phyloP scores from a whole-genome alignment of 2,329 filamentous ascomycete genomes.

The Epicoccum sorghinum region DNA sequence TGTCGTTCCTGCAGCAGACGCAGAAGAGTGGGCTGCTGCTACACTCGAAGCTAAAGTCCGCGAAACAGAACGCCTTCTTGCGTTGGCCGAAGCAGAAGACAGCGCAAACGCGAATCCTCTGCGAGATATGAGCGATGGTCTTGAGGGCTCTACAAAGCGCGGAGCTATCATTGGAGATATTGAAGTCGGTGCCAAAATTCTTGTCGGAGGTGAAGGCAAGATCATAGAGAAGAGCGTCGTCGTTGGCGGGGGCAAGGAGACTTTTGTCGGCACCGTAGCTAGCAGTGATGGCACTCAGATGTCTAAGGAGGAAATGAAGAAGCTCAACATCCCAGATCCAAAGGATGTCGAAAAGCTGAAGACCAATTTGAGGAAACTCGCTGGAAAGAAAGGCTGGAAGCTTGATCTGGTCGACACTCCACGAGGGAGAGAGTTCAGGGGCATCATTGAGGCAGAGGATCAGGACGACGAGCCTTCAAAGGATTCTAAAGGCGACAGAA shows the following conservation, averaged over 20 bases:
- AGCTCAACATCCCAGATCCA: slow-evolving; percentile 66
- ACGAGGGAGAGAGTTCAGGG: slow-evolving; percentile 69
- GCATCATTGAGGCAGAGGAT: slow-evolving; percentile 67
- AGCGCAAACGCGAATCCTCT: slow-evolving; percentile 40
- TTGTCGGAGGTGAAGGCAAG: slow-evolving; percentile 62
- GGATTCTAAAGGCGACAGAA: neutral
- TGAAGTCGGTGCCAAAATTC: slow-evolving; percentile 62
- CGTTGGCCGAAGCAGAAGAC: slow-evolving; percentile 6
- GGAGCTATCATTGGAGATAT: slow-evolving; percentile 62
- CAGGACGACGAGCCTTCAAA: slow-evolving; percentile 54
- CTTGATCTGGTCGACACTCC: slow-evolving; percentile 78
- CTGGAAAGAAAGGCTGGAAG: slow-evolving; percentile 76
- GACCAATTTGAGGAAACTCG: slow-evolving; percentile 70
- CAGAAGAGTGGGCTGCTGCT: slow-evolving; percentile 51
- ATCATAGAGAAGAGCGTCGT: slow-evolving; percentile 61
- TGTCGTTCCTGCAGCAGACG: slow-evolving; percentile 66
- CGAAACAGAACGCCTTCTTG: slow-evolving; percentile 37
- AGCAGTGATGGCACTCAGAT: slow-evolving; percentile 67
- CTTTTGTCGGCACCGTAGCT: slow-evolving; percentile 58
- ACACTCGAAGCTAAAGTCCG: slow-evolving; percentile 41
- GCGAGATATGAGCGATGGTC: slow-evolving; percentile 37
- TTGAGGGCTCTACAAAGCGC: slow-evolving; percentile 43
- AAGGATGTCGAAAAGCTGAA: slow-evolving; percentile 72
- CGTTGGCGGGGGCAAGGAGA: slow-evolving; percentile 59
- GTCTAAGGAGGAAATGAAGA: slow-evolving; percentile 70